Evolutionary conservation across 2,329 filamentous ascomycete genomes (phyloP).

Genomic region (Trichoderma endophyticum): DNA sequence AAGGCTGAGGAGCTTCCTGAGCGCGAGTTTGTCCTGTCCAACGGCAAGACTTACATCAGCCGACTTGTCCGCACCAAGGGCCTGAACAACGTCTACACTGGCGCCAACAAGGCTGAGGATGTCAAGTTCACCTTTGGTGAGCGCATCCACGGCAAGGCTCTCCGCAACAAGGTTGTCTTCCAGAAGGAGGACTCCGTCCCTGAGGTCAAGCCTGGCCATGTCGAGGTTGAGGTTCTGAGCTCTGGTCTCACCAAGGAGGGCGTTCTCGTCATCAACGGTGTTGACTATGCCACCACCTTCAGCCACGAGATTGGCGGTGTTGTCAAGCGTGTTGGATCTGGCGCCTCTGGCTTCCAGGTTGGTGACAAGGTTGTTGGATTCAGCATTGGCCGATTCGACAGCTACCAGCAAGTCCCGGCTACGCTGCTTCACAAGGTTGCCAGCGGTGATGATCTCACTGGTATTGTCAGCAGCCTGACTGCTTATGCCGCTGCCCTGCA

Average conservation of each 20-base stretch:
- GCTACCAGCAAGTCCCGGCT: constrained; percentile 25
- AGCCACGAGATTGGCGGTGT: constrained; percentile 27
- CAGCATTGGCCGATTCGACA: constrained; percentile 30
- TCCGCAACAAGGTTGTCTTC: constrained; percentile 22
- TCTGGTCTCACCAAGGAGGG: constrained; percentile 26
- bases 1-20: constrained; percentile 21
- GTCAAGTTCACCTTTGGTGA: constrained; percentile 17
- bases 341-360: constrained; percentile 19
- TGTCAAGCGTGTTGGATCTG: constrained; percentile 23
- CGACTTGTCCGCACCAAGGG: constrained; percentile 23
- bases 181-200: constrained; percentile 11
- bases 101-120: constrained; percentile 14
- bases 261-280: constrained; percentile 25
- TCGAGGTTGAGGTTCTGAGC: constrained; percentile 27
- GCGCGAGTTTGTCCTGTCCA: constrained; percentile 24
- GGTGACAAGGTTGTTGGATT: constrained; percentile 28
- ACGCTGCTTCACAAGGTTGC: constrained; percentile 13
- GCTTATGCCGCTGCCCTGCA: constrained; percentile 21
- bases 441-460: constrained; percentile 26
- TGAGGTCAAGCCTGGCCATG: constrained; percentile 24
- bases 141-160: constrained; percentile 23
- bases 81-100: constrained; percentile 24
- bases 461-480: constrained; percentile 23
- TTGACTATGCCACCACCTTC: constrained; percentile 27
- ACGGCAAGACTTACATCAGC: constrained; percentile 27